Evolutionary conservation across 257 asterid genomes (phyloP).

Genomic region (Capsicum baccatum): DNA sequence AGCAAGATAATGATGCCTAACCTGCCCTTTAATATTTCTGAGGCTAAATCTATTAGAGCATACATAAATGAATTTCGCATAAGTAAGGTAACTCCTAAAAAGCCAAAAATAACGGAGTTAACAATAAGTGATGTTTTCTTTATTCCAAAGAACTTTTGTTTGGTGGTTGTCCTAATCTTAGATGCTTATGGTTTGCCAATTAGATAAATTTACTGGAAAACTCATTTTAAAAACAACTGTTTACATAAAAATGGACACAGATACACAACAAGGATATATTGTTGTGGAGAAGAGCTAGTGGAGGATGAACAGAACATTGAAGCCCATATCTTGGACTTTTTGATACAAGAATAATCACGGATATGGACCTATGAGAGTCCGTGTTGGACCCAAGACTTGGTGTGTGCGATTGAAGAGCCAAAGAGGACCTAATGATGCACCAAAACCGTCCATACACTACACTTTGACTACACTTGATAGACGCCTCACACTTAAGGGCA

Average conservation of each 20-base stretch:
- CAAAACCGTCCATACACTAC: no score
- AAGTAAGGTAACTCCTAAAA: neutral
- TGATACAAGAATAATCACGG: no score
- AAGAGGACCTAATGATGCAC: no score
- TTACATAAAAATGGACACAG: neutral
- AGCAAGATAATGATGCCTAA: neutral
- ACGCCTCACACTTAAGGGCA: no score
- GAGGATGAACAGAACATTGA: no score
- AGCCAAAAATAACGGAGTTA: neutral
- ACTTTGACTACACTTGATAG: no score
- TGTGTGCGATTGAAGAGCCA: no score
- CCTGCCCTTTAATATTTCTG: neutral
- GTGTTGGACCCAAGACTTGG: no score
- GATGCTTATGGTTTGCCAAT: neutral
- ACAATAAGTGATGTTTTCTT: neutral
- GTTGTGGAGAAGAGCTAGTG: no score
- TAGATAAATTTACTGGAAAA: neutral
- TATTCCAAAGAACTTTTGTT: no score
- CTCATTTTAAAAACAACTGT: neutral
- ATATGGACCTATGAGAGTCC: no score
- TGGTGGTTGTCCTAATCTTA: neutral
- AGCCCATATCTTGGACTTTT: no score
- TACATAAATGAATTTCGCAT: neutral
- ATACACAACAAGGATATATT: neutral
- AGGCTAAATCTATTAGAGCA: neutral